Base-by-base conservation (phyloP, 441 rosid species). In the Sinapis alba region DNA sequence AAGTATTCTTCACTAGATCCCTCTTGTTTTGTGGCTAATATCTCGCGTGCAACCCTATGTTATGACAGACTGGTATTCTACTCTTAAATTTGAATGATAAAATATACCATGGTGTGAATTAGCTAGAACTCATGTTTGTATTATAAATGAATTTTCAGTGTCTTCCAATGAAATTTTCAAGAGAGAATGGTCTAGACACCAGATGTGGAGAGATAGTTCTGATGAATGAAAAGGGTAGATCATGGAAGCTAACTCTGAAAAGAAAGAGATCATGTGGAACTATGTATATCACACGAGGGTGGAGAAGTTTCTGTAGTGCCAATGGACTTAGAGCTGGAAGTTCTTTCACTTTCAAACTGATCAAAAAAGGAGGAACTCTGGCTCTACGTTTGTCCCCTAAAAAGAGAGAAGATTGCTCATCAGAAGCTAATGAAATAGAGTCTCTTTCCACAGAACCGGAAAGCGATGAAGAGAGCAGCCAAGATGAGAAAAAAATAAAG, bases 271-370 rank as follows among this genome's bases (percentile, higher is more conserved):
- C 57, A 51, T 51, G 57, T 19, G 57, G 57, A 51, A 51, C 57
- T 51, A 51, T 51, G 57, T 51, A 51, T 19, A 51, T 51, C 24
- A 51, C 61, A 23, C 9, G 16, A 56, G 79, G 79, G 2, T 76
- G 75, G 75, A 56, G 10, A 45, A 43, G 61, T 15, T 76, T 76
- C 8, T 69, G 69, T 62, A 2, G 0, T 53, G 63, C 15, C 7
- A 75, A 75, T 75, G 65, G 74, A 19, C 47, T 75, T 26, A 62
- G 5, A 38, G 50, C 58, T 61, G 74, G 69, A 62, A 32, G 7
- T 62, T 5, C 45, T 24, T 19, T 6, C 54, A 69, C 59, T 53
- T 69, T 69, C 69, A 75, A 75, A 62, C 69, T 75, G 26, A 62
- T 66, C 19, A 2, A 20, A 26, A 53, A 16, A 51, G 47, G 50